phyloP scores from a whole-genome alignment of 2,329 filamentous ascomycete genomes.

The Alternaria rosae region DNA sequence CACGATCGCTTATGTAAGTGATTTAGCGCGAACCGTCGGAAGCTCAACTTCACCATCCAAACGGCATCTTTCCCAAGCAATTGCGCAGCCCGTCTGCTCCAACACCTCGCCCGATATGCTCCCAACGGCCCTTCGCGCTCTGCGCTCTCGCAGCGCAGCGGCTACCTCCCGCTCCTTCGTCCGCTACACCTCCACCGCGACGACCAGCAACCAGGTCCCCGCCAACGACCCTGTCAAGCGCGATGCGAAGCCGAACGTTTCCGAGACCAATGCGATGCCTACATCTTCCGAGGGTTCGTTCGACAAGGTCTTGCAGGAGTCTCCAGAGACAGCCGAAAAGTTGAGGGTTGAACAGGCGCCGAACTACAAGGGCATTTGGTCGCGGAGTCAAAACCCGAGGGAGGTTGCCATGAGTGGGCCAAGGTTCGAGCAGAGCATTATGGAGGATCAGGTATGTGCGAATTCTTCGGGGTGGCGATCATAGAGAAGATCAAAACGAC shows the following conservation, averaged over 20 bases:
- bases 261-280: conserved; percentile 67
- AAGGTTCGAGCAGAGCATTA: conserved; percentile 96
- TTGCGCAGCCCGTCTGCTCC: conserved; percentile 28
- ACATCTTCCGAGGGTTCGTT: conserved; percentile 58
- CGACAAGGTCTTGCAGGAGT: conserved; percentile 64
- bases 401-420: conserved; percentile 89
- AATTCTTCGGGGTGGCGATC: not conserved
- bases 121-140: conserved; percentile 35
- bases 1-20: conserved; percentile 15
- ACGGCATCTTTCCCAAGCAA: conserved; percentile 13
- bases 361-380: conserved; percentile 84
- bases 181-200: conserved; percentile 31
- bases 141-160: conserved; percentile 35
- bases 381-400: conserved; percentile 81
- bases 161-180: conserved; percentile 33
- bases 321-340: conserved; percentile 60
- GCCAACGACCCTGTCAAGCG: conserved; percentile 69
- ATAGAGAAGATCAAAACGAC: not conserved
- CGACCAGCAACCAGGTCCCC: conserved; percentile 66
- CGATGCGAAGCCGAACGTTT: conserved; percentile 60
- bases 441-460: conserved; percentile 80
- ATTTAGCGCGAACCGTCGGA: conserved; percentile 18
- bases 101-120: conserved; percentile 31
- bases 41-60: conserved; percentile 22
- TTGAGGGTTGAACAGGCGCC: conserved; percentile 77